Conservation (phyloP, 257 asterid species). For the Solanum megistacrolobum region DNA sequence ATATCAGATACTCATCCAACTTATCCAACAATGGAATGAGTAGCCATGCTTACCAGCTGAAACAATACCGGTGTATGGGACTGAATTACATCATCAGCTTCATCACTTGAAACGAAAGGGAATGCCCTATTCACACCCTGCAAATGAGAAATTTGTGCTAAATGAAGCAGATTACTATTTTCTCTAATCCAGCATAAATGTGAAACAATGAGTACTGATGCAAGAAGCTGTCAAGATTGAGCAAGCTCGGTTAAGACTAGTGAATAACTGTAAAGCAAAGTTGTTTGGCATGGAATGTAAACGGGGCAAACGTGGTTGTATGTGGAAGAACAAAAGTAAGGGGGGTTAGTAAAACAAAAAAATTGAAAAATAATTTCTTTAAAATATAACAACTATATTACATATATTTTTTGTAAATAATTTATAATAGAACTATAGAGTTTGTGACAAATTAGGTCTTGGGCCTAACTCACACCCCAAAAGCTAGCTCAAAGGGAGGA, state of each 20-base stretch:
- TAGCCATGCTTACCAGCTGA: constrained; percentile 55
- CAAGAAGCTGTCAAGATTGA: not conserved
- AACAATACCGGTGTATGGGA: constrained; percentile 82
- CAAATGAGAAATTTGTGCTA: constrained; percentile 11
- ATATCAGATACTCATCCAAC: not conserved
- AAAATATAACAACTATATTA: not conserved
- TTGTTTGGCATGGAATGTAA: not conserved
- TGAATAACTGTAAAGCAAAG: not conserved
- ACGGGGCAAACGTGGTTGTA: not conserved
- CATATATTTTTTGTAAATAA: not conserved
- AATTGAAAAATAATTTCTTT: not conserved
- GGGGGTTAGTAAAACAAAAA: not conserved
- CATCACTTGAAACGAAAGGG: constrained; percentile 76
- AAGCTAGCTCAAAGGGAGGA: not conserved
- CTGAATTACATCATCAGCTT: constrained; percentile 73
- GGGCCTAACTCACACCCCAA: not conserved
- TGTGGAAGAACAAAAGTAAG: not conserved
- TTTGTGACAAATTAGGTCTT: not conserved
- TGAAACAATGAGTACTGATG: not conserved
- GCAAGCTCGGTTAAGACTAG: not conserved
- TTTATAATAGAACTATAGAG: not conserved
- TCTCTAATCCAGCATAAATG: not conserved
- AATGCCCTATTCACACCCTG: constrained; percentile 98
- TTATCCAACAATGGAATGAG: not conserved
- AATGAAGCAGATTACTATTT: not conserved